phyloP scores from a whole-genome alignment of 129 eudicot genomes.

The Dittrichia graveolens region DNA sequence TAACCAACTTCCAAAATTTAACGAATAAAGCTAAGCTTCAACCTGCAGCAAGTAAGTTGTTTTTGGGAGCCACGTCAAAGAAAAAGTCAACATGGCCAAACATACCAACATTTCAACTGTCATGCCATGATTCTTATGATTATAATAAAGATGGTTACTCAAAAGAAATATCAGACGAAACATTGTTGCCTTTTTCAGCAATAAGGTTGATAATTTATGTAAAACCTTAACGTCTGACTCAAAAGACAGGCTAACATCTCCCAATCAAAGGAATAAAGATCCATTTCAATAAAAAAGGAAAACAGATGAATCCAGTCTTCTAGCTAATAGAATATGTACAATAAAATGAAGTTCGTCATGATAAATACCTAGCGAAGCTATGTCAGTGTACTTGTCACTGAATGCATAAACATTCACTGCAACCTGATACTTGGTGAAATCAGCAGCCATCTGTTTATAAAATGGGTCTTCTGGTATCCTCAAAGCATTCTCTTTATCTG shows the following conservation, averaged over 20 bases:
- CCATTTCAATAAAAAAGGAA: neutral
- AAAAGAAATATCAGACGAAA: too few species aligned
- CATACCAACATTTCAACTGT: neutral
- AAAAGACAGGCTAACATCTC: constrained; percentile 9
- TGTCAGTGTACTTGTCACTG: constrained; percentile 94
- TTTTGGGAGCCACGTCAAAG: neutral
- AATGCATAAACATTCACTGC: constrained; percentile 91
- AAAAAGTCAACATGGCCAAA: neutral
- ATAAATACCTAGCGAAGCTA: constrained; percentile 69
- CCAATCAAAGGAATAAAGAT: neutral
- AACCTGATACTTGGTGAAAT: constrained; percentile 86
- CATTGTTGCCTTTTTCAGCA: too few species aligned
- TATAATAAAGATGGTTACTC: too few species aligned
- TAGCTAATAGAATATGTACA: neutral
- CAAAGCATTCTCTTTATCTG: constrained; percentile 85
- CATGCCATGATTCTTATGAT: neutral
- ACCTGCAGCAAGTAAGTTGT: neutral
- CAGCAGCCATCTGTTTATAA: constrained; percentile 99
- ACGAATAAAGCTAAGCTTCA: neutral
- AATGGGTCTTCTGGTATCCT: constrained; percentile 96
- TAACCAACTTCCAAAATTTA: neutral
- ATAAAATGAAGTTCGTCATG: constrained; percentile 14
- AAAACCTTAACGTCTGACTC: neutral
- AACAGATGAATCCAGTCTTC: neutral
- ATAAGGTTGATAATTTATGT: neutral